Evolutionary conservation across 805 yeast genomes (phyloP), one percentile per base, ranked within the genome.

Genomic region (Saturnispora mendoncae): DNA sequence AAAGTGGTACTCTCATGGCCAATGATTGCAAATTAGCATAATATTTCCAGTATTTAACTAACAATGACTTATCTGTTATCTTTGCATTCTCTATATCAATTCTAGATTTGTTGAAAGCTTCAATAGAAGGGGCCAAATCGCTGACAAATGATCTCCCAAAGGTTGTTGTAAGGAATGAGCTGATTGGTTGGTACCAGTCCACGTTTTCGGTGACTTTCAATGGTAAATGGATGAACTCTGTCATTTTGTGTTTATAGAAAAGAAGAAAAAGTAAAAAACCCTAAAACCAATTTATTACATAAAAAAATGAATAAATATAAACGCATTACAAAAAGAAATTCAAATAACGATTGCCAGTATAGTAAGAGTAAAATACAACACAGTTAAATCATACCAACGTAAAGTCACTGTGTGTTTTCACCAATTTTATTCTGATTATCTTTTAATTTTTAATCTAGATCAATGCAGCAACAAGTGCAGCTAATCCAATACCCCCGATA

Each of bases 11-110:
- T 40, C 97, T 67, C 49, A 85, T 61, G 46, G 83, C 87, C 36
- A 92, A 62, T 10, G 85, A 72, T 54, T 88, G 95, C 46, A 92
- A 58, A 56, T 81, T 92, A 13, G 84, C 84, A 54, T 78, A 86
- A 59, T 90, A 90, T 41, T 72, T 71, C 55, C 74, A 78, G 48
- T 78, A 69, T 15, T 78, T 51, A 7, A 39, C 32, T 19, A 47
- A n/a, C 13, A 39, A 12, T 2, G 41, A 32, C 9, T 35, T 37
- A 46, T 72, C 76, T 29, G 77, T 62, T 1, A 80, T 76, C 33
- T 59, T 58, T 3, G 38, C 62, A 60, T 81, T 81, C 21, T 72
- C 60, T 15, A 76, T 64, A 48, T 77, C 84, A 40, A 67, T 70
- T 44, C 94, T 69, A 36, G 80, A 59, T 42, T 75, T 72, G 52